A percentile compares a stretch with the other conserved stretches of the same genome.
phyloP scores from a whole-genome alignment of 2,329 filamentous ascomycete species.

The Exophiala lecanii-corni region DNA sequence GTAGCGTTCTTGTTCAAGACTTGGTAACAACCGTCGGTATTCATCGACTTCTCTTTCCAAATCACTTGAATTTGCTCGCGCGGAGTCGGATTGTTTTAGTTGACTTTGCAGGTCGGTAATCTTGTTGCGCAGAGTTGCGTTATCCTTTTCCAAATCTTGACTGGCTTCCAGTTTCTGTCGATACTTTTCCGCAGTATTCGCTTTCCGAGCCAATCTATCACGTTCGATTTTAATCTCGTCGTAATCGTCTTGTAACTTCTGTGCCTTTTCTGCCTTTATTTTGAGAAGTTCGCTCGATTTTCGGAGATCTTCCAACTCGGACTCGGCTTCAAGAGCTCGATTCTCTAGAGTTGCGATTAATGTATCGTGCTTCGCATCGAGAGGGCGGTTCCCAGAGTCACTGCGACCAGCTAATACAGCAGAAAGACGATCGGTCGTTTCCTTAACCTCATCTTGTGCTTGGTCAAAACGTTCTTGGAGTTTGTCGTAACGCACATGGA shows the following conservation, averaged over 20 bases:
- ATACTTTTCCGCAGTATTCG: slow-evolving; percentile 47
- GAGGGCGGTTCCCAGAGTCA: slow-evolving; percentile 39
- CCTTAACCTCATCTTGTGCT: slow-evolving; percentile 41
- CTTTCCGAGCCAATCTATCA: slow-evolving; percentile 43
- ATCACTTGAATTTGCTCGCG: slow-evolving; percentile 27
- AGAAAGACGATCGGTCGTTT: slow-evolving; percentile 48
- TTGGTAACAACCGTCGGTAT: slow-evolving; percentile 42
- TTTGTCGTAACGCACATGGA: slow-evolving; percentile 58
- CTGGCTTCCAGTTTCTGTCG: slow-evolving; percentile 46
- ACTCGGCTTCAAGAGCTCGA: slow-evolving; percentile 52
- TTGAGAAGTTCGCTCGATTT: slow-evolving; percentile 43
- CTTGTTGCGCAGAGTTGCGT: slow-evolving; percentile 42
- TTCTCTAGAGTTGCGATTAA: slow-evolving; percentile 67
- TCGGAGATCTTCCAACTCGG: slow-evolving; percentile 41
- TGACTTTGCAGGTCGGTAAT: slow-evolving; percentile 45
- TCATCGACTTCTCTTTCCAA: slow-evolving; percentile 28
- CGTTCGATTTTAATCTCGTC: slow-evolving; percentile 46
- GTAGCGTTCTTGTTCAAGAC: slow-evolving; percentile 45
- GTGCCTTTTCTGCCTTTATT: slow-evolving; percentile 41
- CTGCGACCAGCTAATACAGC: slow-evolving; percentile 47
- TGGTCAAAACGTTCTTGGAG: slow-evolving; percentile 48
- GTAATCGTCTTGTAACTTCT: slow-evolving; percentile 45
- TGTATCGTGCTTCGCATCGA: slow-evolving; percentile 59
- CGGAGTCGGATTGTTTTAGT: slow-evolving; percentile 41
- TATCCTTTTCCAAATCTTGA: slow-evolving; percentile 47